Evolutionary conservation across 306 rosid species (phyloP), one percentile per base, ranked within the genome.

Genomic region (Cicer chorassanicum): DNA sequence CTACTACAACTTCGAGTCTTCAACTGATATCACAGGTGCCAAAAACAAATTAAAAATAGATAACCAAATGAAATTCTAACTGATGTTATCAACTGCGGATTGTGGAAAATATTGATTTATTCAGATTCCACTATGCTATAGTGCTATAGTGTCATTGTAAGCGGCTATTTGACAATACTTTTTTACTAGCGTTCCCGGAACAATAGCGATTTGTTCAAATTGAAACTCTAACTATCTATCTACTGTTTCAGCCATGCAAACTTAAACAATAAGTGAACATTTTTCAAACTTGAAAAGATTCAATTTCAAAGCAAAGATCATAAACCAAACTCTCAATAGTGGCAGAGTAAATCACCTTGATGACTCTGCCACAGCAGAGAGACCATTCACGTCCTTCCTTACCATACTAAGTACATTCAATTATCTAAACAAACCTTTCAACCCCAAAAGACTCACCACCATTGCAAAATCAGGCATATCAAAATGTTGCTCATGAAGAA

Each of bases 401-500:
- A 13, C 49, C 8, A 65, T 40, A 53, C 66, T 65, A 0, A 15
- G 9, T 5, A 70, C 21, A 72, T 67, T 49, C 61, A 49, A 39
- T 8, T 8, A 39, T 13, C 43, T 7, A 74, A 3, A 46, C 50
- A 46, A 10, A 48, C 40, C 8, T 36, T 4, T 13, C 66, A 62
- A 12, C 9, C 15, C 50, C 21, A 79, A 16, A 54, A 63, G 50
- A 63, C 68, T 15, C 62, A 38, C 12, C 13, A 64, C 12, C 8
- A 65, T 56, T 19, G 46, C 55, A 73, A 48, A 59, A 56, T 73
- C 69, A 80, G 12, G 39, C 78, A 65, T 8, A 78, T 6, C 6
- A 54, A 74, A 68, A 67, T 48, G 29, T 9, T 36, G 4, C 34
- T 18, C 11, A 15, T 11, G 8, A 41, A 75, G 39, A 53, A 69